Evolutionary conservation across 1,284 basidiomycete species (phyloP).

Genomic region (Ganoderma lingzhi): DNA sequence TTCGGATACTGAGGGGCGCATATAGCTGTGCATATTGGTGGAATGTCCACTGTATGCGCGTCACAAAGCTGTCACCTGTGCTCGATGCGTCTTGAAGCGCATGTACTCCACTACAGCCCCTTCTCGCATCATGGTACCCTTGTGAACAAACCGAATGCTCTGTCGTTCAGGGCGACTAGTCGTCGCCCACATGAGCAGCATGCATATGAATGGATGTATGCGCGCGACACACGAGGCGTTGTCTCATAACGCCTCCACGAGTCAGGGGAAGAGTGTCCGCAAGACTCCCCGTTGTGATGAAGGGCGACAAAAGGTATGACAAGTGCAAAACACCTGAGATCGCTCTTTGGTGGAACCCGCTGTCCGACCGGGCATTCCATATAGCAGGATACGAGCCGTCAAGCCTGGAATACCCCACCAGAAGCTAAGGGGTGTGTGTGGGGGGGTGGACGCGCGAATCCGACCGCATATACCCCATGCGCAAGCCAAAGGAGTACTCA

Average conservation of each 20-base stretch:
- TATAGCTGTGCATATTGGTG: background rate
- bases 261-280: background rate
- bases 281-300: background rate
- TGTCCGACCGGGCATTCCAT: no score
- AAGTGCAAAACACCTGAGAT: no score
- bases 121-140: no score
- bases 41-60: background rate
- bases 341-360: no score
- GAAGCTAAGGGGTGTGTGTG: background rate
- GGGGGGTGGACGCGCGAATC: background rate
- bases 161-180: no score
- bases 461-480: background rate
- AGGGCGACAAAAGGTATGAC: background rate
- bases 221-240: background rate
- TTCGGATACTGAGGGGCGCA: background rate
- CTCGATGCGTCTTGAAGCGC: no score
- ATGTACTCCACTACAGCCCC: no score
- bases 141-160: no score
- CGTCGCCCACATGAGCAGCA: background rate
- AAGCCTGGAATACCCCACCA: background rate
- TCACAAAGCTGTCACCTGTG: background rate
- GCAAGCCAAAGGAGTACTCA: constrained; percentile 40
- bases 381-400: no score
- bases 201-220: background rate
- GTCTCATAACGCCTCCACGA: background rate